These are phyloP conservation scores for Aotearoamyces nothofagi DNA, from an alignment of 2,329 filamentous ascomycete species.

Conservation along the genomic window DNA sequence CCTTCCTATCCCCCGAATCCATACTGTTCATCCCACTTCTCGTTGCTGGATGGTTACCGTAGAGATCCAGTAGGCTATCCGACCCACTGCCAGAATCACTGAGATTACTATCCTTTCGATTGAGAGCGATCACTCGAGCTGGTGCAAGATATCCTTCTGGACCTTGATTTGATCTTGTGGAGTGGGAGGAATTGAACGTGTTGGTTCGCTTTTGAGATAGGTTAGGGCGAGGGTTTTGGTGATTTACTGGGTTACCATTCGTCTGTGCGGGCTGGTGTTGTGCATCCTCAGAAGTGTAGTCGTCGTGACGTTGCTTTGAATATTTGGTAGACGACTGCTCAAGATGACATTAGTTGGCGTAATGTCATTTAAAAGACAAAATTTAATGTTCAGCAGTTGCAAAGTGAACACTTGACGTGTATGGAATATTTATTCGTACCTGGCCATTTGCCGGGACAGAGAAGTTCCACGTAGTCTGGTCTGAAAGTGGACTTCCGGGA, in stretches of 20 bases:
- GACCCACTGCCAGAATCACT: slow-evolving; percentile 25
- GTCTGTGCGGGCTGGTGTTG: slow-evolving; percentile 11
- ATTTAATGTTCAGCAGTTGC: too few species aligned
- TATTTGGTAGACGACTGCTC: too few species aligned
- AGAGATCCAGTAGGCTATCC: slow-evolving; percentile 31
- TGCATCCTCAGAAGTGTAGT: too few species aligned
- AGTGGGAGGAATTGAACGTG: slow-evolving; percentile 6
- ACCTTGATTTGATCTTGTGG: slow-evolving; percentile 3
- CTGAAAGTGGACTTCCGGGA: slow-evolving; percentile 17
- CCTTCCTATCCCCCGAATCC: slow-evolving; percentile 11
- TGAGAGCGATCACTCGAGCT: slow-evolving; percentile 20
- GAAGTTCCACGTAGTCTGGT: slow-evolving; percentile 17
- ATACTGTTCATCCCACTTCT: slow-evolving; percentile 12
- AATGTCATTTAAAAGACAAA: too few species aligned
- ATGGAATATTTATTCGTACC: too few species aligned
- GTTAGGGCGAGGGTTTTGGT: slow-evolving; percentile 12
- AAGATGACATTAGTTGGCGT: too few species aligned
- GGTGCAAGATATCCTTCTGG: slow-evolving; percentile 18
- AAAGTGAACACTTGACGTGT: too few species aligned
- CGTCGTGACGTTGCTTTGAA: too few species aligned
- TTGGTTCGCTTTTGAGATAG: slow-evolving; percentile 10
- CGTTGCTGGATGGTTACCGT: slow-evolving; percentile 14
- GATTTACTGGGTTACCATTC: slow-evolving; percentile 9
- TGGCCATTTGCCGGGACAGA: slow-evolving; percentile 15
- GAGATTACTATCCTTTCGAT: slow-evolving; percentile 25